Conservation (phyloP, 2,329 filamentous ascomycete species). For the Fusarium caatingaense region DNA sequence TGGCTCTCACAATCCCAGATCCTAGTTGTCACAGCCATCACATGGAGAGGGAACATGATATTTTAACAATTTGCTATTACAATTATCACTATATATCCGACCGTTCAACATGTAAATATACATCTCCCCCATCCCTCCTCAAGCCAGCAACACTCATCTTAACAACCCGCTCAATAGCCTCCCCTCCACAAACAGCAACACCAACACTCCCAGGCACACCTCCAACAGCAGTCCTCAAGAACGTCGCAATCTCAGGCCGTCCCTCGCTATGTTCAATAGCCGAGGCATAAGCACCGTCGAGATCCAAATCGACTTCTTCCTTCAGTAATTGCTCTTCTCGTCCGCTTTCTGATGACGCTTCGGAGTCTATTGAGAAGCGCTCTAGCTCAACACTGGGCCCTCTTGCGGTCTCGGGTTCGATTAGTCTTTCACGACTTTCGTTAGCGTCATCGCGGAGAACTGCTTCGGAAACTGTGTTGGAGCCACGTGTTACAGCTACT, state of each 20-base stretch:
- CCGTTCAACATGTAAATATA: slow-evolving; percentile 42
- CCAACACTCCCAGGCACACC: slow-evolving; percentile 33
- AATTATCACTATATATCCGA: slow-evolving; percentile 33
- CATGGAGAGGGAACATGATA: accelerated
- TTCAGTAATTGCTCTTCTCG: slow-evolving; percentile 41
- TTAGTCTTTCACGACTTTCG: slow-evolving; percentile 41
- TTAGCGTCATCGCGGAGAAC: slow-evolving; percentile 15
- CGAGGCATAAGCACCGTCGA: slow-evolving; percentile 25
- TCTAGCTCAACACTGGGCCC: slow-evolving; percentile 37
- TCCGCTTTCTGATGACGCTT: slow-evolving; percentile 22
- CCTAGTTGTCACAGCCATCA: accelerated
- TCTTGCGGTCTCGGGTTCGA: slow-evolving; percentile 24
- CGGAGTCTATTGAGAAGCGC: slow-evolving; percentile 42
- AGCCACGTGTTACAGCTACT: slow-evolving; percentile 37
- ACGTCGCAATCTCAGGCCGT: slow-evolving; percentile 40
- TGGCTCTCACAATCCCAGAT: too few species aligned
- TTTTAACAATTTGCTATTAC: background rate
- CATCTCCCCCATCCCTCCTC: slow-evolving; percentile 22
- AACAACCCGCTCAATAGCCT: slow-evolving; percentile 36
- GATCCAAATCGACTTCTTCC: slow-evolving; percentile 40
- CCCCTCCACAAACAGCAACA: slow-evolving; percentile 42
- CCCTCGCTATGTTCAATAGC: slow-evolving; percentile 39
- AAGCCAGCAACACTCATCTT: slow-evolving; percentile 31
- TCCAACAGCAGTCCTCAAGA: slow-evolving; percentile 30
- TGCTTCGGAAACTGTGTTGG: background rate